Base-by-base conservation (phyloP, 257 asterid species). In the Lithospermum erythrorhizon region DNA sequence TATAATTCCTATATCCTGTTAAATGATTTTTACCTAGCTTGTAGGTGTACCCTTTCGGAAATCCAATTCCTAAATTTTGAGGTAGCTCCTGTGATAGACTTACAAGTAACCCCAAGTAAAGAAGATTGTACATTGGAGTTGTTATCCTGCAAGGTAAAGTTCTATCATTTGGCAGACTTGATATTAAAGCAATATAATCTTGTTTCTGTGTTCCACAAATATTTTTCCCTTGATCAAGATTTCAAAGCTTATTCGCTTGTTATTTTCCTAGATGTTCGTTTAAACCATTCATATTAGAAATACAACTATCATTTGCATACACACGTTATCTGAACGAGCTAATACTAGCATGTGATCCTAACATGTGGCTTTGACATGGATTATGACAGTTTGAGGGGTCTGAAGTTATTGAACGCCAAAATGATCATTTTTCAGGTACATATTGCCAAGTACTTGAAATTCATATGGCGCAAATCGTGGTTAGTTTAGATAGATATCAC, bases 41-140 rank as follows among this genome's bases (percentile, higher is more conserved):
- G 78, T 70, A 89, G 97, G 87, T 90, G 97, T 65, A 65, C 78
- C 65, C 78, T 90, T 61, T 96, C 95, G 7, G 88, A 76, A 78
- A 65, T 84, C 70, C 88, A 78, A 73, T 84, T 90, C 75, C 80
- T 90, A 62, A 84, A 69, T 65, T 87, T 90, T 72, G 83, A 73
- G 62, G 97, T 87, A 61, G 85, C 89, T 37, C 97, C 96, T 9
- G 85, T 89, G 53, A 61, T 89, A 74, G 94, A 78, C 70, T 82
- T 89, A 57, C 82, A 68, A 78, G 93, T 89, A 37, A 78, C 57
- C 56, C 80, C 95, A 17, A 76, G 83, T 51, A 64, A 57, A 51
- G 75, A 88, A 72, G 80, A 80, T 74, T 88, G 95, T 59, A 58
- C 47, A 3, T 94, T 88, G 21, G 83, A 88, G 73, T 67, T 88